Base-by-base conservation (phyloP, 2,329 filamentous ascomycete genomes). In the Penicillium griseofulvum region DNA sequence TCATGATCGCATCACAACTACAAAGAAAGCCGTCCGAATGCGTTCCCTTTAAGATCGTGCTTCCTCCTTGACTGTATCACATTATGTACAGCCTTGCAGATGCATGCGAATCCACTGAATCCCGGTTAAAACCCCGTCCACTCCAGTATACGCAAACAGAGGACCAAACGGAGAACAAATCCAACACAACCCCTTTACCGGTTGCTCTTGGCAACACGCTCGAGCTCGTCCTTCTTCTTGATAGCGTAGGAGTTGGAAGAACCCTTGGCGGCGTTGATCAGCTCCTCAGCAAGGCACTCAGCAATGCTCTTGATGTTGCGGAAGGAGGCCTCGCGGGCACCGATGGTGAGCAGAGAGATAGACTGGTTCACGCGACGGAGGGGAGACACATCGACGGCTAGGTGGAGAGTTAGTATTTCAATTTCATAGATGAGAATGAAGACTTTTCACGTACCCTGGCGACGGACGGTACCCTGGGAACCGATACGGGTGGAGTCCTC, bases 181-280 rank as follows among this genome's bases (percentile, higher is more conserved):
- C 68, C 66, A 70, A 68, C 60, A 71, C 63, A 68, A 65, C 56
- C 68, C 63, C 64, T 92, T 92, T 97, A 99, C 89, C 94, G 90
- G 89, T 99, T 99, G 87, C 87, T 91, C 91, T 99, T 99, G 83
- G 94, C 94, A 74, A 99, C 94, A 94, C 94, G 94, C 89, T 99
- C 94, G 84, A 99, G 83, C 89, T 99, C 95, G 81, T 99, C 94
- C 93, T 99, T 99, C 91, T 99, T 99, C 91, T 99, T 99, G 88
- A 99, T 99, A 76, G 95, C 94, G 81, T 97, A 99, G 71, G 92
- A 97, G 91, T 99, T 99, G 84, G 90, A 95, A 88, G 89, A 95
- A 77, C 94, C 94, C 91, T 99, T 99, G 81, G 95, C 95, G 78
- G 95, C 95, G 87, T 99, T 99, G 89, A 99, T 97, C 80, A 99